Evolutionary conservation across 1,284 basidiomycete genomes (phyloP).

Genomic region (Chalciporus piperatoides): DNA sequence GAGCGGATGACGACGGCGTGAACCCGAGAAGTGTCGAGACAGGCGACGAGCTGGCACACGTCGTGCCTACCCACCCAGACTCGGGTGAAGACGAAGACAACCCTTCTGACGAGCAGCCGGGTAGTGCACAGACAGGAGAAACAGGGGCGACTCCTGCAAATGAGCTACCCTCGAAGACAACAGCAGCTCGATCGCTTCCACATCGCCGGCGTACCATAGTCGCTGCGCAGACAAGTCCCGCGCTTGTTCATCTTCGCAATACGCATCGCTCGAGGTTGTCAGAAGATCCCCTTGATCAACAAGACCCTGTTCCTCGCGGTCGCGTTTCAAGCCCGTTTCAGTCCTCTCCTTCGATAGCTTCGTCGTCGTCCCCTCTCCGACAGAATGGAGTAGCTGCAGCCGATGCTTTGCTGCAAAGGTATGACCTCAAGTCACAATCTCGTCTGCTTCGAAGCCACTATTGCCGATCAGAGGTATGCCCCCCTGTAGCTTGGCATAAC

Average conservation of each 20-base stretch:
- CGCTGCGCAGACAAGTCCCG: conserved; percentile 68
- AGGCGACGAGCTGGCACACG: conserved; percentile 36
- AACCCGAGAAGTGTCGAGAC: conserved; percentile 49
- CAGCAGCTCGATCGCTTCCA: conserved; percentile 17
- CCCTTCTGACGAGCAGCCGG: conserved; percentile 29
- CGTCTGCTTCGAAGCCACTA: conserved; percentile 86
- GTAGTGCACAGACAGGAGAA: conserved; percentile 20
- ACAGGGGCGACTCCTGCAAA: conserved; percentile 6
- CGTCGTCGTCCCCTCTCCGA: conserved; percentile 43
- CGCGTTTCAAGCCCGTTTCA: conserved; percentile 48
- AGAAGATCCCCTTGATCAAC: conserved; percentile 71
- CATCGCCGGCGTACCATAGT: conserved; percentile 46
- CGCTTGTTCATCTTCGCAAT: conserved; percentile 54
- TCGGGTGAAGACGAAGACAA: conserved; percentile 41
- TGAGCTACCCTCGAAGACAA: conserved; percentile 29
- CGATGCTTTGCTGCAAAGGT: conserved; percentile 59
- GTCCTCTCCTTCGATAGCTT: conserved; percentile 63
- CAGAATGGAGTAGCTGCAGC: conserved; percentile 43
- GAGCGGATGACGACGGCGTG: conserved; percentile 55
- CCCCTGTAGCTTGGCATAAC: conserved; percentile 4
- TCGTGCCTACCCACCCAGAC: conserved; percentile 21
- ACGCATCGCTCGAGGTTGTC: conserved; percentile 54
- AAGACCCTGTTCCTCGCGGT: conserved; percentile 43
- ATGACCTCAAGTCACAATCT: conserved; percentile 63
- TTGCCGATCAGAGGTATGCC: conserved; percentile 81